phyloP scores from a whole-genome alignment of 176 grass and related monocot genomes.

The Oryza longistaminata region DNA sequence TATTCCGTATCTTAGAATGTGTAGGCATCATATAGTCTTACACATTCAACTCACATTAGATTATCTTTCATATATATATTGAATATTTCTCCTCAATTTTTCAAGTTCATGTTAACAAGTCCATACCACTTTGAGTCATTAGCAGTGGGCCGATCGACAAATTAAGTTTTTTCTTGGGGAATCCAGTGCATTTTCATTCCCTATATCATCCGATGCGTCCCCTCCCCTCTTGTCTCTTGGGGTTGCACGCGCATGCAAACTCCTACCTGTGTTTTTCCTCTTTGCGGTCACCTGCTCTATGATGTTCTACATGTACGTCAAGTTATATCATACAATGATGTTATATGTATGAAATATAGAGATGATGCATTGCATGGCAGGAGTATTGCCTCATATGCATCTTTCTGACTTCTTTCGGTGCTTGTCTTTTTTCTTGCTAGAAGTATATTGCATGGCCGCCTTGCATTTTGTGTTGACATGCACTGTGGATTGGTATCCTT shows the following conservation, averaged over 20 bases:
- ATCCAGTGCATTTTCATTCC: too few relatives aligned
- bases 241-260: not conserved
- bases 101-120: not conserved
- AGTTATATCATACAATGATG: not conserved
- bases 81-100: not conserved
- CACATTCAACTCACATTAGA: not conserved
- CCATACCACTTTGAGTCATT: not conserved
- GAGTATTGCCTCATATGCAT: not conserved
- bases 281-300: not conserved
- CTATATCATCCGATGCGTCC: not conserved
- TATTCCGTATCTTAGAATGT: not conserved
- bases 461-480: not conserved
- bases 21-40: not conserved
- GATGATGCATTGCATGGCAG: not conserved
- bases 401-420: not conserved
- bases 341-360: not conserved
- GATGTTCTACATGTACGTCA: not conserved
- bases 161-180: too few relatives aligned
- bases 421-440: not conserved
- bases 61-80: not conserved
- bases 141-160: not conserved
- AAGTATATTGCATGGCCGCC: not conserved
- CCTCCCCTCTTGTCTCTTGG: not conserved
- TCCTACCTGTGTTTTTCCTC: not conserved
- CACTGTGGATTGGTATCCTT: not conserved